These are phyloP conservation scores for Celoporthe dispersa DNA, from an alignment of 2,329 filamentous ascomycete species.

Conservation along the genomic window DNA sequence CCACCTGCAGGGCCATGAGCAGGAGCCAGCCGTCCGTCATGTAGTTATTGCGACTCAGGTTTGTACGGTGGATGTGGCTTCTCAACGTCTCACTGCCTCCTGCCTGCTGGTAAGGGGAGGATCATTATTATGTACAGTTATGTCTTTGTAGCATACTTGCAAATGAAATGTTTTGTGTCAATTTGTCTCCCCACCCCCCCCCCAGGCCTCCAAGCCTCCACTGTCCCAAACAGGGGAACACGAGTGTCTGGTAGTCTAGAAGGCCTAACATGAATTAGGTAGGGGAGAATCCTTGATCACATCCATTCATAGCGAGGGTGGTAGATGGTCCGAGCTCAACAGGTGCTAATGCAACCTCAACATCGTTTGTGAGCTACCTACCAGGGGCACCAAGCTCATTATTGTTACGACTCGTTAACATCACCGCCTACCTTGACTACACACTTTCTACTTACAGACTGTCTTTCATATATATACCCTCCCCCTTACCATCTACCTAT, in stretches of 20 bases:
- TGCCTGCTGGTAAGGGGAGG: not conserved
- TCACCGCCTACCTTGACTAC: constrained; percentile 18
- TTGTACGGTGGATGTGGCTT: not conserved
- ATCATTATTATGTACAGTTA: not conserved
- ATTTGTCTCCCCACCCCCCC: not conserved
- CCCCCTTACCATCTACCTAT: constrained; percentile 10
- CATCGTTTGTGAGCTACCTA: not conserved
- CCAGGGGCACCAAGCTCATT: constrained; percentile 1
- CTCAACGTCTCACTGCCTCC: not conserved
- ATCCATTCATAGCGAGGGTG: not conserved
- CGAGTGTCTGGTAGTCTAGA: not conserved
- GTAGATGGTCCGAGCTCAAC: constrained; percentile 1
- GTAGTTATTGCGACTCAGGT: not conserved
- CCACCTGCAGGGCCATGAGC: not conserved
- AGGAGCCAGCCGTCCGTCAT: not conserved
- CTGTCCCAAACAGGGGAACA: not conserved
- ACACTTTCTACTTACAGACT: not conserved
- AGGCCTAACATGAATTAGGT: not conserved
- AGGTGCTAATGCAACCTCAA: not conserved
- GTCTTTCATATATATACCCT: not conserved
- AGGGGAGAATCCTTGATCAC: not conserved
- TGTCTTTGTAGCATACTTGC: not conserved
- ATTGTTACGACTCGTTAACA: constrained; percentile 12
- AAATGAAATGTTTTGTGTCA: not conserved
- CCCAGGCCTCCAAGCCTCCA: not conserved